These are phyloP conservation scores for Candida tammaniensis DNA, from an alignment of 805 yeast species.

Conservation along the genomic window DNA sequence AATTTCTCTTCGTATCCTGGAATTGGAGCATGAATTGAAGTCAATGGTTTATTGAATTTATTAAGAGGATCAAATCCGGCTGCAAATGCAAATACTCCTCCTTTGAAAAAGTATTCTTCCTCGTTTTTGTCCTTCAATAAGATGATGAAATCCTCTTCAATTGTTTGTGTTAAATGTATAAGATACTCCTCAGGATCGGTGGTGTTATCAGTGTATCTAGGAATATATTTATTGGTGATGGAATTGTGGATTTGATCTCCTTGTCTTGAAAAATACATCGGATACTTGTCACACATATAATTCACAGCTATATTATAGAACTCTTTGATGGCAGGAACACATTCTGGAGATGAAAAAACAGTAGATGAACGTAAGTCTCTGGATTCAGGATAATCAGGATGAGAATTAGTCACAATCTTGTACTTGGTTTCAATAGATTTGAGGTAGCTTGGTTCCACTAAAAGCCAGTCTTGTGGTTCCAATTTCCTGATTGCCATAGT, in stretches of 20 bases:
- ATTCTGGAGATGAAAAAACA: constrained; percentile 31
- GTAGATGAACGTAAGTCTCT: constrained; percentile 28
- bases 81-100: constrained; percentile 44
- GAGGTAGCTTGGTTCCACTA: constrained; percentile 35
- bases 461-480: constrained; percentile 39
- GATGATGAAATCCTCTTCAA: constrained; percentile 42
- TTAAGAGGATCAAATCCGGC: constrained; percentile 42
- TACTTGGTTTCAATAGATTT: constrained; percentile 24
- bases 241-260: constrained; percentile 21
- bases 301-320: constrained; percentile 29
- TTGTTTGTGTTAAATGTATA: constrained; percentile 24
- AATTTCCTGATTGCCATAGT: constrained; percentile 57
- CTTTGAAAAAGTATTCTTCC: constrained; percentile 41
- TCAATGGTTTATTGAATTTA: constrained; percentile 35
- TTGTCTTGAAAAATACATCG: constrained; percentile 28
- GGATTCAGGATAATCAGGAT: constrained; percentile 28
- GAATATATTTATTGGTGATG: constrained; percentile 23
- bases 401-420: constrained; percentile 27
- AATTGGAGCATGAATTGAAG: constrained; percentile 38
- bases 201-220: constrained; percentile 3
- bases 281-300: constrained; percentile 37
- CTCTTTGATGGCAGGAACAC: constrained; percentile 33
- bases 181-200: constrained; percentile 17
- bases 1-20: constrained; percentile 41
- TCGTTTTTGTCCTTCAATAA: constrained; percentile 34